Evolutionary conservation across 805 yeast species (phyloP), one percentile per base, ranked within the genome.

Genomic region (Cephaloascus fragrans): DNA sequence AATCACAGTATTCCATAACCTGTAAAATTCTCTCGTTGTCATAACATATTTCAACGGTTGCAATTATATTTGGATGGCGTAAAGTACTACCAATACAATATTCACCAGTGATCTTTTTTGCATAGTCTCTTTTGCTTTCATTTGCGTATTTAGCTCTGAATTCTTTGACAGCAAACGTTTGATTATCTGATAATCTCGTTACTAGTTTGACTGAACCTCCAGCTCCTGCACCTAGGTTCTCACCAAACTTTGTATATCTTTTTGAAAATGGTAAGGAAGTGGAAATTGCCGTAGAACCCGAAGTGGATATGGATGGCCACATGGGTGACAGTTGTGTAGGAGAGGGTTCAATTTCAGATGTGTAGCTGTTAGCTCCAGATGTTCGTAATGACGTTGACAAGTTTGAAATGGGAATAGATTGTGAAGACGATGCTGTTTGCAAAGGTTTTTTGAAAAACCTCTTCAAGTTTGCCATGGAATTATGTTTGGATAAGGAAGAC

Each of bases 1-100:
- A 88, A 48, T 89, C 95, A 57, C 96, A 88, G 58, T 86, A 89
- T 54, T 89, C 97, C 94, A 89, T 83, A 36, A 89, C 89, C 61
- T 89, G 96, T 49, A 83, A 77, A 42, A 87, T 82, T 41, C 90
- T 70, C 45, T 85, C 93, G 47, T 82, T 78, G 51, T 89, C 97
- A 59, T 86, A 87, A 35, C 89, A 82, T 38, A 89, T 87, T 54
- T 89, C 97, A 39, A 89, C 77, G 1, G 97, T 89, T 56, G 85
- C 90, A 42, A 89, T 83, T 46, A 89, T 83, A 55, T 89, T 88
- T 17, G 94, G 86, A 58, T 89, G 95, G 53, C 83, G 82, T 45
- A 89, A 68, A 1, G 96, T 83, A 1, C 90, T 80, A 1, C 97
- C 96, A 50, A 89, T 84, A 64, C 96, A 88, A 60, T 86, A 89